Base-by-base conservation (phyloP, 1,284 basidiomycete species). In the Fistulinella cinereoalba region DNA sequence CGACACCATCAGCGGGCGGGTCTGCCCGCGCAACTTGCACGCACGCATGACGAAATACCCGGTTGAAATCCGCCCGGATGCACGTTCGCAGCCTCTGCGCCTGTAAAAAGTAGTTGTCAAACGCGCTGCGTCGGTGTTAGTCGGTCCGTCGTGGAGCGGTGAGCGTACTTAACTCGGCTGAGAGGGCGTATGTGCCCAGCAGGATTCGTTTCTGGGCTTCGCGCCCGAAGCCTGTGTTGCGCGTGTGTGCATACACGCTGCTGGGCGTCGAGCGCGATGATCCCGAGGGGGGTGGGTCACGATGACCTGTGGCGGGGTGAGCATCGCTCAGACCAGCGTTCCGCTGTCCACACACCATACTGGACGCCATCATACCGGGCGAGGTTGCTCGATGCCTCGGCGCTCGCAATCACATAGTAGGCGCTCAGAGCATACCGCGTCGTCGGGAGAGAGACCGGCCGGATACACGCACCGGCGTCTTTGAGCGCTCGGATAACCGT, bases 31-130 rank as follows among this genome's bases (percentile, higher is more conserved):
- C 70, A 3, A 75, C 60, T 29, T 78, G 71, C 3, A 76, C 71
- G 54, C 80, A 79, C 1, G 75, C 71, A 1, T 76, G 64, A 1
- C 75, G 70, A 65, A 97, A 92, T 19, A 85, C 78, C 0, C 62
- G 56, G 54, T 88, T 73, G 56, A 94, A 96, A 58, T 97, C 94
- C 4, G 75, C 58, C 52, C 81, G 78, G 43, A 99, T 71, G 7
- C 78, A 67, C 34, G 78, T 75, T 2, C 96, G 81, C 18, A 97
- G 78, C 16, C 83, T 76, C 51, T 94, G 87, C 0, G 97, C 94
- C 69, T 96, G 90, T 4, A 98, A 76, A 64, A 94, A 98, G 66
- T 96, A 97, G 63, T 97, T 97, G 69, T 98, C 89, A 64, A 95
- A 97, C 13, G 92, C 93, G 53, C 92, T 96, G 16, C 16, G 32